Percentiles rank a stretch among this genome's conserved stretches.
Evolutionary conservation across 805 yeast species (phyloP).

Genomic region (Maudiozyma bulderi): DNA sequence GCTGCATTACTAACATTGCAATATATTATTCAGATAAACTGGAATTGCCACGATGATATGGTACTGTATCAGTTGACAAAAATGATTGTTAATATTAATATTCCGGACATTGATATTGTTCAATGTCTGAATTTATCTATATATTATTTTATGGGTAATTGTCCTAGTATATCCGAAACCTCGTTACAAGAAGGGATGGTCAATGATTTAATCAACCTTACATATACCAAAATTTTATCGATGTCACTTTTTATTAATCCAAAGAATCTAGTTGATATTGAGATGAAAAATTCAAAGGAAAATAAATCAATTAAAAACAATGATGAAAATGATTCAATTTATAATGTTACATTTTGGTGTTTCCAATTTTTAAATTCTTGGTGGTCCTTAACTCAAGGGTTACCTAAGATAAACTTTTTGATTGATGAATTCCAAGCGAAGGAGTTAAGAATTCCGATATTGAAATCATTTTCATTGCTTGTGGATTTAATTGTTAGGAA

Average conservation of each 20-base stretch:
- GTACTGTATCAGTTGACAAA: conserved; percentile 21
- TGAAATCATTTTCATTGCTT: conserved; percentile 19
- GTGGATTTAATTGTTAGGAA: conserved; percentile 11
- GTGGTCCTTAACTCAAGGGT: conserved; percentile 23
- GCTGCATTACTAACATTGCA: conserved; percentile 10
- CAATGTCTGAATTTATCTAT: conserved; percentile 19
- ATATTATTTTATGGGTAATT: conserved; percentile 21
- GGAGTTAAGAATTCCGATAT: conserved; percentile 11
- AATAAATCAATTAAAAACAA: neutral
- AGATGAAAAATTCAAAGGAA: conserved; percentile 3
- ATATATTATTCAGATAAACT: conserved; percentile 23
- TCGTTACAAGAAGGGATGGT: neutral
- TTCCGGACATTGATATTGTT: conserved; percentile 8
- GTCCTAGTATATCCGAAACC: neutral
- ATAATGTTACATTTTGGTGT: conserved; percentile 20
- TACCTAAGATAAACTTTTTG: conserved; percentile 21
- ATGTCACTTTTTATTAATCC: conserved; percentile 20
- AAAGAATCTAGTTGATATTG: conserved; percentile 7
- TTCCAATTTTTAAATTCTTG: conserved; percentile 25
- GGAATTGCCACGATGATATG: conserved; percentile 22
- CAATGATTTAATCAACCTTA: conserved; percentile 14
- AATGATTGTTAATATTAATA: conserved; percentile 10
- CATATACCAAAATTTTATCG: conserved; percentile 13
- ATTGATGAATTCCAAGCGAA: conserved; percentile 22
- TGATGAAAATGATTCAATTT: conserved; percentile 5